Conservation (phyloP, 495 filamentous ascomycete genomes). For the Aspergillus indologenus region DNA sequence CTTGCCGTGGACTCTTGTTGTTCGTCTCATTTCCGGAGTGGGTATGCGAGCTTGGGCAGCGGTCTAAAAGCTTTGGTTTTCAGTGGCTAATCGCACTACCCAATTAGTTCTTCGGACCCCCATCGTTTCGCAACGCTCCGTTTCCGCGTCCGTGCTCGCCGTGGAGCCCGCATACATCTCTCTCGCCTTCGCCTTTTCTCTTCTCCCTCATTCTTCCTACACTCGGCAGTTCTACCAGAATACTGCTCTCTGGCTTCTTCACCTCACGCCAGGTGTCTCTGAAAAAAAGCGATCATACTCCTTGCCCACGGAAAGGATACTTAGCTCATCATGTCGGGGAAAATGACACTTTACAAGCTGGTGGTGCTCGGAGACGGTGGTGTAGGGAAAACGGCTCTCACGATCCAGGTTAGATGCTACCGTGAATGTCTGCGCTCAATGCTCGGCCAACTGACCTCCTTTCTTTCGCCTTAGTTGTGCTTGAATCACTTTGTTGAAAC, state of each 20-base stretch:
- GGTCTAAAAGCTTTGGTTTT: slow-evolving; percentile 23
- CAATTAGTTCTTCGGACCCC: slow-evolving; percentile 24
- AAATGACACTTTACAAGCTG: slow-evolving; percentile 98
- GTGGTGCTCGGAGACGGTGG: slow-evolving; percentile 94
- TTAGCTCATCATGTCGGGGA: slow-evolving; percentile 57
- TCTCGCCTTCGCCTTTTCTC: slow-evolving; percentile 15
- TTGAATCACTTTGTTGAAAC: slow-evolving; percentile 79
- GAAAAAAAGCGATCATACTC: slow-evolving; percentile 2
- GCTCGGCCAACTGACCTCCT: slow-evolving; percentile 12
- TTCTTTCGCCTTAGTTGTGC: slow-evolving; percentile 52
- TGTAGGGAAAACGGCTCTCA: slow-evolving; percentile 95
- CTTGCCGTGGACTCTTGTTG: slow-evolving; percentile 8
- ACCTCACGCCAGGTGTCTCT: too few species aligned
- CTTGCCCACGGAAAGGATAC: slow-evolving; percentile 5
- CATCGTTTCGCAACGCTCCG: slow-evolving; percentile 24
- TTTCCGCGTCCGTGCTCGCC: slow-evolving; percentile 28
- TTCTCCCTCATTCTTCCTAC: slow-evolving; percentile 14
- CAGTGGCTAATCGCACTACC: slow-evolving; percentile 31
- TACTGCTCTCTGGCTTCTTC: slow-evolving; percentile 9
- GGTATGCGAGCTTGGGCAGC: slow-evolving; percentile 18
- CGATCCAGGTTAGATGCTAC: slow-evolving; percentile 76
- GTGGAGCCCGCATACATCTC: slow-evolving; percentile 24
- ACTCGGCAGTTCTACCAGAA: slow-evolving; percentile 10
- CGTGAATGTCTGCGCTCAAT: slow-evolving; percentile 11
- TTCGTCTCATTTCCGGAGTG: slow-evolving; percentile 13